phyloP scores from a whole-genome alignment of 1,139 yeast genomes.

The Pichia sp. region DNA sequence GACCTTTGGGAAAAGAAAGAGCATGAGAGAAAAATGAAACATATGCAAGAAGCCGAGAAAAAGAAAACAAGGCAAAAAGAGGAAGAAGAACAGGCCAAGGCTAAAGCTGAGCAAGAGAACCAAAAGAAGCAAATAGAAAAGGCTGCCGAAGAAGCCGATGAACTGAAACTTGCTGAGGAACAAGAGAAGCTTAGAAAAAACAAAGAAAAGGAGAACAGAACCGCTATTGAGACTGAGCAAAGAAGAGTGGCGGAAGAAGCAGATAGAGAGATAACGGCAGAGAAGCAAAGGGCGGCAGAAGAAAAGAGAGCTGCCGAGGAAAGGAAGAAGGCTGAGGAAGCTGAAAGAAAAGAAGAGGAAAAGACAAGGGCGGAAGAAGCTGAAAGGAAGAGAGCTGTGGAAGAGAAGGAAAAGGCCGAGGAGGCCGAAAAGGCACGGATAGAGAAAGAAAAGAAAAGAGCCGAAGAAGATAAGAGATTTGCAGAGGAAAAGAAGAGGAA shows the following conservation, averaged over 20 bases:
- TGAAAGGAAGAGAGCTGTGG: not conserved
- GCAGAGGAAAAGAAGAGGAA: not conserved
- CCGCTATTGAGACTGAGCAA: not conserved
- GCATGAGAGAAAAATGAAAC: constrained; percentile 1
- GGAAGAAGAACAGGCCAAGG: not conserved
- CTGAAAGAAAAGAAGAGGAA: not conserved
- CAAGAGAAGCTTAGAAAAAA: not conserved
- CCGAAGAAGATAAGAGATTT: not conserved
- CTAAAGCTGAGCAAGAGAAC: not conserved
- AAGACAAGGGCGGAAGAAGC: not conserved
- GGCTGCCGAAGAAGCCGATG: not conserved
- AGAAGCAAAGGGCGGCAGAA: not conserved
- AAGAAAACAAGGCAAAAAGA: not conserved
- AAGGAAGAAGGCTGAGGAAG: constrained; percentile 1
- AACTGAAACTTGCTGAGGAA: not conserved
- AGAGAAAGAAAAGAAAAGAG: not conserved
- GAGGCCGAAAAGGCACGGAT: not conserved
- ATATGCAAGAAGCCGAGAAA: not conserved
- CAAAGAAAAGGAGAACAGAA: not conserved
- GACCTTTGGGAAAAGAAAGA: constrained; percentile 6
- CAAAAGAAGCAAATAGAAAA: not conserved
- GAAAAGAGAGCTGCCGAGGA: not conserved
- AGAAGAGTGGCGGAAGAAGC: not conserved
- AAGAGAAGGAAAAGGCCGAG: not conserved
- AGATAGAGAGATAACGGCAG: not conserved